Evolutionary conservation across 2,329 filamentous ascomycete species (phyloP), one percentile per base, ranked within the genome.

Genomic region (Colletotrichum musicola): DNA sequence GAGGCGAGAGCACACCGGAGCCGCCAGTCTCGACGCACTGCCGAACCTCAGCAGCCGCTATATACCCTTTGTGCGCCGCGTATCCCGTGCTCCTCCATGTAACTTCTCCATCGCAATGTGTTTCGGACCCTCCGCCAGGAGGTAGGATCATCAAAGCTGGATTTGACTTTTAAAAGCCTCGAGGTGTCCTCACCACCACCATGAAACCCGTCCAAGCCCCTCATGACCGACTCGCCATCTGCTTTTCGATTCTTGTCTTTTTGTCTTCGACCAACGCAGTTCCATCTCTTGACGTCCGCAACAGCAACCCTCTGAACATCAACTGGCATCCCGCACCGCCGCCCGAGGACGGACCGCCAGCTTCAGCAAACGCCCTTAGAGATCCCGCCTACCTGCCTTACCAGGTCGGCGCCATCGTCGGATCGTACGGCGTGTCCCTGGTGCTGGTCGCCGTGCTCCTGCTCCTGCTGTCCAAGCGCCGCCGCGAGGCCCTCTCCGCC

Each of bases 331-430:
- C 88, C 55, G 85, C 89, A 40, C 88, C 89, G 49, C 79, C 88
- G 59, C 84, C 88, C 64, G 85, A 89, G 78, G 82, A 89, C 79
- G 88, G 88, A 7, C 87, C 90, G 66, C 82, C 87, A 9, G 77
- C 89, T 51, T 89, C 89, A 47, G 83, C 84, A 63, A 80, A 85
- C 73, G 88, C 90, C 44, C 78, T 89, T 56, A 83, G 89, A 74
- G 66, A 71, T 44, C 82, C 82, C 71, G 81, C 85, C 18, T 89
- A 92, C 64, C 88, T 98, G 22, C 93, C 94, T 18, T 90, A 89
- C 68, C 92, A 98, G 79, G 90, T 98, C 73, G 92, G 92, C 71
- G 93, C 91, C 72, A 92, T 98, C 69, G 86, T 95, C 68, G 94
- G 91, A 70, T 91, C 93, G 68, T 98, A 98, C 88, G 86, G 95